phyloP scores from a whole-genome alignment of 73 alveolate species.

The Uronychia binucleata region DNA sequence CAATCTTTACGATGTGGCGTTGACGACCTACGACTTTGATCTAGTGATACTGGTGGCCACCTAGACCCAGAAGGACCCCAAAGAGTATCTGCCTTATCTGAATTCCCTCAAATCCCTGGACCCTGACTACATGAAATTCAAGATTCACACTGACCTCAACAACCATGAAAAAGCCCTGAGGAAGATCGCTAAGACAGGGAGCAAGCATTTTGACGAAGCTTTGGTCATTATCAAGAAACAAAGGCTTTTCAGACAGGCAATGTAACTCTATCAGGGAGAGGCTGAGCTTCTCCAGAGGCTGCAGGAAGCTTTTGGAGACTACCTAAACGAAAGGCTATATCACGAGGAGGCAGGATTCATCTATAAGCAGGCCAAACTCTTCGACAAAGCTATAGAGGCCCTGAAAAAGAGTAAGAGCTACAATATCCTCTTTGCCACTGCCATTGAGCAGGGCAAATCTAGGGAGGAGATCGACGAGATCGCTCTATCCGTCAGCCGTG shows the following conservation, averaged over 20 bases:
- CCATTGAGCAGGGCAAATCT: slow-evolving; percentile 26
- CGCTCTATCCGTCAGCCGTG: slow-evolving; percentile 18
- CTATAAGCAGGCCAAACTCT: slow-evolving; percentile 52
- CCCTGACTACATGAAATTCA: slow-evolving; percentile 72
- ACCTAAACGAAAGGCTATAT: slow-evolving; percentile 61
- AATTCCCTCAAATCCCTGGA: slow-evolving; percentile 71
- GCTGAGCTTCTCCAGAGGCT: slow-evolving; percentile 53
- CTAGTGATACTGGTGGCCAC: slow-evolving; percentile 93
- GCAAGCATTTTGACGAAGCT: slow-evolving; percentile 76
- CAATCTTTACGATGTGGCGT: slow-evolving; percentile 93
- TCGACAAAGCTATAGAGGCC: slow-evolving; percentile 51
- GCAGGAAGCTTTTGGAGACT: slow-evolving; percentile 82
- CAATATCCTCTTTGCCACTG: slow-evolving; percentile 54
- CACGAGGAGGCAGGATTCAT: slow-evolving; percentile 74
- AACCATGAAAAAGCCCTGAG: slow-evolving; percentile 79
- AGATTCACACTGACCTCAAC: slow-evolving; percentile 77
- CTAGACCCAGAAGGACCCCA: slow-evolving; percentile 98
- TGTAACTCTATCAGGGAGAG: slow-evolving; percentile 66
- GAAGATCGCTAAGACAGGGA: slow-evolving; percentile 79
- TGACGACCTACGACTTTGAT: slow-evolving; percentile 96
- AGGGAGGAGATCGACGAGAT: slow-evolving; percentile 19
- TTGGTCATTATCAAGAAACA: slow-evolving; percentile 72
- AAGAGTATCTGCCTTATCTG: slow-evolving; percentile 94
- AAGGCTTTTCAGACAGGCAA: slow-evolving; percentile 81
- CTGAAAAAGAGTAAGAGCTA: slow-evolving; percentile 47